Conservation (phyloP, 2,329 filamentous ascomycete genomes). For the Chrysoporthe deuterocubensis region DNA sequence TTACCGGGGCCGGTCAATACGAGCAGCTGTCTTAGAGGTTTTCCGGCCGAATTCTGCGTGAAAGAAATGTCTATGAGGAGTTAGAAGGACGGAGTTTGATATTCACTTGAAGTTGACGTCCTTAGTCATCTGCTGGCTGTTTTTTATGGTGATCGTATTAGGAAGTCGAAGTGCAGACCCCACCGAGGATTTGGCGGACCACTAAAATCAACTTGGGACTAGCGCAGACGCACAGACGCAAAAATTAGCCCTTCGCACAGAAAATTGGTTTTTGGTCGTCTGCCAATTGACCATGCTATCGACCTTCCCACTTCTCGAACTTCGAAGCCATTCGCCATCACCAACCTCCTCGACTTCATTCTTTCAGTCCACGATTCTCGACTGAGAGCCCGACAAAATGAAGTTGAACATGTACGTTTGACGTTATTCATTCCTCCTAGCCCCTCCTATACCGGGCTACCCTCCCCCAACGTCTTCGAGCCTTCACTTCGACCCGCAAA, state of each 20-base stretch:
- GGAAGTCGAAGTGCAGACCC: background rate
- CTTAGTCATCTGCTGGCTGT: conserved; percentile 5
- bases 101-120: background rate
- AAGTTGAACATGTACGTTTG: conserved; percentile 45
- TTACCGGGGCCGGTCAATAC: background rate
- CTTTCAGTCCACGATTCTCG: conserved; percentile 34
- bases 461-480: conserved; percentile 1
- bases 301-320: conserved; percentile 19
- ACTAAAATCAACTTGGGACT: background rate
- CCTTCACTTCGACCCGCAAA: background rate
- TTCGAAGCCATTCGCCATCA: conserved; percentile 26
- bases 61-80: background rate
- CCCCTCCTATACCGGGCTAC: background rate
- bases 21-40: background rate
- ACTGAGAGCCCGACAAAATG: conserved; percentile 61
- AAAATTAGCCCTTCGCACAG: conserved; percentile 29
- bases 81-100: background rate
- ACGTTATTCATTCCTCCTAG: background rate
- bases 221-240: conserved; percentile 15
- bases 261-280: conserved; percentile 27
- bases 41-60: background rate
- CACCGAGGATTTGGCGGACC: conserved; percentile 11
- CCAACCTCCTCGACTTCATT: conserved; percentile 36
- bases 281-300: conserved; percentile 15
- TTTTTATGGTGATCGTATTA: background rate